Base-by-base conservation (phyloP, 2,329 filamentous ascomycete genomes). In the Graphiopsis chlorocephala region DNA sequence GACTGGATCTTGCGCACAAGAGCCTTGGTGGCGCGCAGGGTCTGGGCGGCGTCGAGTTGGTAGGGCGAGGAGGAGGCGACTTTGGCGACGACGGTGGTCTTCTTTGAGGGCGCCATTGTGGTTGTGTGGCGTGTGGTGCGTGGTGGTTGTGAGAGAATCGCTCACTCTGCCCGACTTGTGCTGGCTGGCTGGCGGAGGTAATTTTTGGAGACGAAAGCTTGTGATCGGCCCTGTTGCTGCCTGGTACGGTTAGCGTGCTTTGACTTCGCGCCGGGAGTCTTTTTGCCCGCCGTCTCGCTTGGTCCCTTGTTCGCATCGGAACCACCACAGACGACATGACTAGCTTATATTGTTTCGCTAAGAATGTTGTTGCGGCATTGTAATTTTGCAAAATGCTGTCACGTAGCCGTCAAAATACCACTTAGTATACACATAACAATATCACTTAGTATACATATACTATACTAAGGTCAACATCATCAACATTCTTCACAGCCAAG, bases 21-120 rank as follows among this genome's bases (percentile, higher is more conserved):
- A 28, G 86, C 86, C 65, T 81, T 83, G 45, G 85, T 85, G 67
- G 87, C 87, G 78, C 83, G 84, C 67, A 84, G 76, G 61, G 86
- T 85, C 79, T 89, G 72, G 1, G 67, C 69, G 14, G 78, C 71
- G 69, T 83, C 80, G 55, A 83, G 74, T 66, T 80, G 75, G 71
- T 80, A 80, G 12, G 77, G 77, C 2, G 70, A 66, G 52, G 50
- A 53, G 15, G 65, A 17, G 14, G 63, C 25, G 69, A 76, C 78
- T 48, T 74, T 78, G 42, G 77, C 76, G 45, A 79, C 70, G 14
- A 74, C 72, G 60, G 76, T 73, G 50, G 26, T 53, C 50, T 53
- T 53, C 26, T 59, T 58, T 55, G 60, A 53, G 38, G 69, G 71
- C 42, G 72, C 71, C 72, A 75, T 75, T 35, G 67, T 75, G 71